Conservation (phyloP, 2,329 filamentous ascomycete genomes). For the Aspergillus udagawae region DNA sequence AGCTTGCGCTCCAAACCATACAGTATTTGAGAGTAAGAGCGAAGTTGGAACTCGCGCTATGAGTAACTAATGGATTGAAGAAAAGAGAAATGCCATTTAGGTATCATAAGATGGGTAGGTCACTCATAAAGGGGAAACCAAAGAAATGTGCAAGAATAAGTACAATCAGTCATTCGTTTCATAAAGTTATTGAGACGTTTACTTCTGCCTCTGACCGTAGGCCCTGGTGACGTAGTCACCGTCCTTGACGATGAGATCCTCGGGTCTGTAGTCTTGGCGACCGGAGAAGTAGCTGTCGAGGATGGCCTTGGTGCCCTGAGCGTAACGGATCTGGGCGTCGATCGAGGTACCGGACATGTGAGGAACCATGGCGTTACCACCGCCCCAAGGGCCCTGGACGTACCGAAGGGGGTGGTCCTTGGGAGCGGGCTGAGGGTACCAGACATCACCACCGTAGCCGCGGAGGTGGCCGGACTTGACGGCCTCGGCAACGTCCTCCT, state of each 20-base stretch:
- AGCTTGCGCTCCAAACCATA: slow-evolving; percentile 2
- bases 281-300: slow-evolving; percentile 87
- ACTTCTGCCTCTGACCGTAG: slow-evolving; percentile 67
- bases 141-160: slow-evolving; percentile 10
- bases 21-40: too few relatives aligned
- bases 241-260: slow-evolving; percentile 86
- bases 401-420: slow-evolving; percentile 88
- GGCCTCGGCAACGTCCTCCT: slow-evolving; percentile 95
- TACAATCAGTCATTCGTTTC: slow-evolving; percentile 10
- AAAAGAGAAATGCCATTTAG: background rate
- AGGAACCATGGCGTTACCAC: slow-evolving; percentile 97
- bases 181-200: slow-evolving; percentile 3
- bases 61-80: background rate
- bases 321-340: slow-evolving; percentile 92
- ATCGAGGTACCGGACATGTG: slow-evolving; percentile 99
- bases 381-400: slow-evolving; percentile 91
- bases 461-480: slow-evolving; percentile 77
- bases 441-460: slow-evolving; percentile 53
- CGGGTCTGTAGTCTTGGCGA: slow-evolving; percentile 76
- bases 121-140: background rate
- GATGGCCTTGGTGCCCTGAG: slow-evolving; percentile 82
- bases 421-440: slow-evolving; percentile 97
- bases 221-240: slow-evolving; percentile 95
- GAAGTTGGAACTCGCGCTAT: too few relatives aligned
- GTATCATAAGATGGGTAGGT: background rate